Evolutionary conservation across 1,284 basidiomycete genomes (phyloP), one percentile per base, ranked within the genome.

Genomic region (Schizophyllum commune): DNA sequence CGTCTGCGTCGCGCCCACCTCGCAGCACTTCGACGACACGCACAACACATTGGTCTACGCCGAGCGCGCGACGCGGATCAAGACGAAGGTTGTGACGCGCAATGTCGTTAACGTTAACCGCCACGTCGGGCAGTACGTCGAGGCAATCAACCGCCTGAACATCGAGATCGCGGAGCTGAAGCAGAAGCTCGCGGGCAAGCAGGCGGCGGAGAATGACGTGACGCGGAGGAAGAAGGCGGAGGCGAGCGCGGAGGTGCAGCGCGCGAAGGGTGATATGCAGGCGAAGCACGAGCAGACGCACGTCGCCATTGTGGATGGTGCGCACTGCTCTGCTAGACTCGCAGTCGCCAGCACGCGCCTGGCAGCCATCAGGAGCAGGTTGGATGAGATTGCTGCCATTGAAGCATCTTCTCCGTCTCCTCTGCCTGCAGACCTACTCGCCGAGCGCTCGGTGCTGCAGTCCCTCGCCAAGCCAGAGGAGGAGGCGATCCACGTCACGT

Each of bases 21-120:
- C 94, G 52, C 84, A 84, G 33, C 94, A 98, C 74, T 96, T 97
- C 70, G 96, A 98, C 71, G 96, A 98, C 72, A 98, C 96, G 32
- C 93, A 96, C 72, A 98, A 98, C 72, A 97, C 96, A 0, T 87
- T 98, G 55, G 80, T 96, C 61, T 98, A 97, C 73, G 96, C 96
- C 15, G 94, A 98, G 70, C 88, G 94, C 56, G 95, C 96, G 20
- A 96, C 96, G 63, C 93, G 95, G 76, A 97, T 98, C 77, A 95
- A 95, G 79, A 98, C 94, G 53, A 96, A 93, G 72, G 89, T 93
- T 60, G 83, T 93, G 60, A 94, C 94, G 1, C 84, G 93, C 51
- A 98, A 98, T 71, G 91, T 96, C 52, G 89, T 95, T 67, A 95
- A 95, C 63, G 92, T 96, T 63, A 89, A 96, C 68, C 84, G 95